Evolutionary conservation across 345 rosid genomes (phyloP).

Genomic region (Sonneratia caseolaris): DNA sequence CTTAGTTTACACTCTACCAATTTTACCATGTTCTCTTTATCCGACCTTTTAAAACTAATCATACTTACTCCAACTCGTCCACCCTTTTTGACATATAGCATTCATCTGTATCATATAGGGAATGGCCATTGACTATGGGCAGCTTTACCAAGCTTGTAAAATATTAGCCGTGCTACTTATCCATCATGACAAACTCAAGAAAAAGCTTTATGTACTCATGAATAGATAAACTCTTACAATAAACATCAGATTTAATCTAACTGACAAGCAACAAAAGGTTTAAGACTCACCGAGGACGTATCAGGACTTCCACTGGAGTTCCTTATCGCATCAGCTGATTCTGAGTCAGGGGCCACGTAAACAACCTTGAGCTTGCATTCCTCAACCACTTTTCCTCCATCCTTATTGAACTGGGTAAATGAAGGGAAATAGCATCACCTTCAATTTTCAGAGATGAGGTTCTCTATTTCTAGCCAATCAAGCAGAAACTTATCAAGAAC

Average conservation of each 20-base stretch:
- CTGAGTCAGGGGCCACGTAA: conserved; percentile 47
- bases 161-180: neutral
- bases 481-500: neutral
- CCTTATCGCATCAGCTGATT: conserved; percentile 34
- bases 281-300: conserved; percentile 49
- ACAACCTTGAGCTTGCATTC: conserved; percentile 90
- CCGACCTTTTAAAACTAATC: neutral
- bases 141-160: neutral
- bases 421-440: neutral
- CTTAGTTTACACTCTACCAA: neutral
- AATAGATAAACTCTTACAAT: neutral
- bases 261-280: neutral
- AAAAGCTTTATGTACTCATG: neutral
- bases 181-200: neutral
- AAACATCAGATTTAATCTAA: too few species aligned
- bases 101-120: neutral
- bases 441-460: neutral
- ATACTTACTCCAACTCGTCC: neutral
- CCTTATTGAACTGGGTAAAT: conserved; percentile 62
- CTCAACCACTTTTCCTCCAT: conserved; percentile 54
- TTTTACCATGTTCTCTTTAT: neutral
- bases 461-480: neutral
- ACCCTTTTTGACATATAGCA: neutral
- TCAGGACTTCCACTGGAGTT: conserved; percentile 41
- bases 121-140: neutral